Evolutionary conservation across 148 eudicot species (phyloP).

Genomic region (Fagopyrum esculentum): DNA sequence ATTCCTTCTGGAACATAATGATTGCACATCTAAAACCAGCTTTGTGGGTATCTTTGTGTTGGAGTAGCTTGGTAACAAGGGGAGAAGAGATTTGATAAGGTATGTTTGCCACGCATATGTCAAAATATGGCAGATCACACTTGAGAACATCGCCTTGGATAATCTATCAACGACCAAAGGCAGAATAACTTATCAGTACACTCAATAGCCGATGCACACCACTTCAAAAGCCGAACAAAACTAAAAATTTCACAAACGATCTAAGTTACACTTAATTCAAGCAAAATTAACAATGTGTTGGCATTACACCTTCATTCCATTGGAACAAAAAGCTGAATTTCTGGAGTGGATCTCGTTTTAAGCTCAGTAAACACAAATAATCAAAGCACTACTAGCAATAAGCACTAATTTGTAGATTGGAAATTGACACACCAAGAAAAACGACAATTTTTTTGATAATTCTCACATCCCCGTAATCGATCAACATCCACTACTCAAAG

Average conservation of each 20-base stretch:
- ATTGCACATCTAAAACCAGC: constrained; percentile 77
- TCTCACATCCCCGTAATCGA: neutral
- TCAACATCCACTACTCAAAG: neutral
- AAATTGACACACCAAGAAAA: too few relatives aligned
- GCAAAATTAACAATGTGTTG: neutral
- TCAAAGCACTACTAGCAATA: neutral
- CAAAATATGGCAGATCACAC: constrained; percentile 81
- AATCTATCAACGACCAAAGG: constrained; percentile 31
- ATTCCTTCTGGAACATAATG: constrained; percentile 89
- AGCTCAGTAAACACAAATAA: neutral
- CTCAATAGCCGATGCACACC: neutral
- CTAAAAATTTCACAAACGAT: neutral
- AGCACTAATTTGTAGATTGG: too few relatives aligned
- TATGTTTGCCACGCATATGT: constrained; percentile 89
- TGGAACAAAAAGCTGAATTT: neutral
- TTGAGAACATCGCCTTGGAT: constrained; percentile 92
- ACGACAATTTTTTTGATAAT: too few relatives aligned
- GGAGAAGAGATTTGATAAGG: constrained; percentile 94
- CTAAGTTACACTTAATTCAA: neutral
- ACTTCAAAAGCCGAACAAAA: too few relatives aligned
- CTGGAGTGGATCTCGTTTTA: neutral
- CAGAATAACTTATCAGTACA: neutral
- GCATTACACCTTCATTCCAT: neutral
- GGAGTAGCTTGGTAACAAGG: constrained; percentile 66
- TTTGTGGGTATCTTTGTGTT: constrained; percentile 34